Evolutionary conservation across 768 basidiomycete genomes (phyloP).

Genomic region (Xerocomus brunneocitrinus): DNA sequence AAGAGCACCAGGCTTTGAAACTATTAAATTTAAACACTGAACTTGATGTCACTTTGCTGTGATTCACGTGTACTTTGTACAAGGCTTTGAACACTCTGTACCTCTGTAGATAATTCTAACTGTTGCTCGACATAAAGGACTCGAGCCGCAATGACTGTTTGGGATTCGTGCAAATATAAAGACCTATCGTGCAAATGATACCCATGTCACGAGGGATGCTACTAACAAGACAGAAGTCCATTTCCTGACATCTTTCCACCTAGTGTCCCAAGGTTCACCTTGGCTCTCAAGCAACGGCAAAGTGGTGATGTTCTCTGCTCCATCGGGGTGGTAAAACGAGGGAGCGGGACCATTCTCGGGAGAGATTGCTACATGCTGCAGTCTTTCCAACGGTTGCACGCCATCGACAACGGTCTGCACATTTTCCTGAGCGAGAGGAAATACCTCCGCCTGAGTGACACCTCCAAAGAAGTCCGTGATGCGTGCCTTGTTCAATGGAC

Average conservation of each 20-base stretch:
- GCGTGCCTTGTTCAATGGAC: slow-evolving; percentile 55
- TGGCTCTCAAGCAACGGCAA: neutral
- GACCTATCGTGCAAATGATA: slow-evolving; percentile 19
- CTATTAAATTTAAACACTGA: neutral
- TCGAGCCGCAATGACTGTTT: neutral
- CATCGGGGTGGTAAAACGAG: neutral
- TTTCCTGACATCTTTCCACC: slow-evolving; percentile 27
- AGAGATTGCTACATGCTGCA: neutral
- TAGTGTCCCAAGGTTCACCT: slow-evolving; percentile 9
- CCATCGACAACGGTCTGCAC: neutral
- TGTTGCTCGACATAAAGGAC: neutral
- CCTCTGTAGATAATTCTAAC: neutral
- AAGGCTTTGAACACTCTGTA: neutral
- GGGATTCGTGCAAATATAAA: neutral
- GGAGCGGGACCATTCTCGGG: neutral
- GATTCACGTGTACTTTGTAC: neutral
- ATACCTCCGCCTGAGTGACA: slow-evolving; percentile 76
- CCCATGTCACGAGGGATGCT: slow-evolving; percentile 25
- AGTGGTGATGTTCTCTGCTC: neutral
- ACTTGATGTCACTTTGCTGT: neutral
- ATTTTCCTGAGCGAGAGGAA: slow-evolving; percentile 14
- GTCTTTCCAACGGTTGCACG: neutral
- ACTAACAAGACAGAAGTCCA: slow-evolving; percentile 27
- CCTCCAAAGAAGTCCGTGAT: slow-evolving; percentile 90
- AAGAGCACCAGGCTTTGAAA: slow-evolving; percentile 7